Evolutionary conservation across 176 grass and related monocot species (phyloP), one percentile per base, ranked within the genome.

Genomic region (Dendrocalamus sinicus): DNA sequence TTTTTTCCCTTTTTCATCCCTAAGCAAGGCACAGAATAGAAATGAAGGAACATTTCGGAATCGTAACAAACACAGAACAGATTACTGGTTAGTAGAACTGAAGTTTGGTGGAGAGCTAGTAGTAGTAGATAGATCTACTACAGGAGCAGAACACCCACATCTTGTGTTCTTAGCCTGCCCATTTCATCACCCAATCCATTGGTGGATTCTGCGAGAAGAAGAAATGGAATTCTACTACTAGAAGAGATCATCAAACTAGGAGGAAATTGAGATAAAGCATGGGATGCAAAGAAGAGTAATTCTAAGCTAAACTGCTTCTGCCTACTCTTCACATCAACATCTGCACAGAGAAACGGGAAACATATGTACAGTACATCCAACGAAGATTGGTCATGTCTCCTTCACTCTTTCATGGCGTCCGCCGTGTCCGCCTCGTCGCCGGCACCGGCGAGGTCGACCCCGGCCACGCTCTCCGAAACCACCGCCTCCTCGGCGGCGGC

Each of bases 281-380:
- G 32, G 30, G 70, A 40, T 39, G 54, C 40, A 3, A 17, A 45
- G 23, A 43, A 87, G 84, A 79, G 85, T 83, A 35, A 91, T 37
- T 35, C 45, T 57, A 55, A 77, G 45, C 84, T 90, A 83, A 58
- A 22, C 70, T 75, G 53, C 63, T 64, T 28, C 77, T 48, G 32
- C 71, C 82, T 89, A 81, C 82, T 85, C 82, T 85, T 85, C 82
- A 85, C 82, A 69, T 79, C 70, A 68, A 69, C 80, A 80, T 67
- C 89, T 91, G 75, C 85, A 91, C 67, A 83, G 40, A 53, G 48
- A 30, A 64, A 81, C 54, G 60, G 51, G 61, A 69, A 68, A 39
- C 37, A 45, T 45, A 43, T 8, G 77, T 72, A 52, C 5, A 7
- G 77, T 17, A 12, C 15, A 22, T 72, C 52, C 63, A 64, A 39